These are phyloP conservation scores for Euphorbia peplus DNA, from an alignment of 345 rosid species.

Conservation along the genomic window DNA sequence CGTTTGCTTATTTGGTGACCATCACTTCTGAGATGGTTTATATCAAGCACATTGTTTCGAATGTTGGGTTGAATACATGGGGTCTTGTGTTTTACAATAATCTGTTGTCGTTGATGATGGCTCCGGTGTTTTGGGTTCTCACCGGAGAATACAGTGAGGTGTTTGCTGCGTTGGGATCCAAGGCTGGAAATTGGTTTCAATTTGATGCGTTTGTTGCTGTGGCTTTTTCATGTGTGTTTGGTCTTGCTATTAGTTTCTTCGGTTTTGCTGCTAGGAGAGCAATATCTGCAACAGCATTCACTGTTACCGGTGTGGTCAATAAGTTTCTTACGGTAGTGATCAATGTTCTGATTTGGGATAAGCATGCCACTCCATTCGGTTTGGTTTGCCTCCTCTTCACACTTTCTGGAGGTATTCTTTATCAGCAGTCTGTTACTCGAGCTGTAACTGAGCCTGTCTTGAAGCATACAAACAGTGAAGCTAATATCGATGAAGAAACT, in stretches of 20 bases:
- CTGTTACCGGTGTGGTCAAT: constrained; percentile 97
- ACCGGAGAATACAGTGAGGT: constrained; percentile 78
- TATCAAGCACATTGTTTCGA: constrained; percentile 92
- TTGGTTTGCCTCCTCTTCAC: constrained; percentile 85
- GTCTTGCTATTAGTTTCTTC: constrained; percentile 88
- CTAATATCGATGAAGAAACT: constrained; percentile 32
- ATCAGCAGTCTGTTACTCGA: constrained; percentile 89
- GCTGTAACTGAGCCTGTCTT: constrained; percentile 36
- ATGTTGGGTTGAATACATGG: constrained; percentile 94
- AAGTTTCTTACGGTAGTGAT: constrained; percentile 93
- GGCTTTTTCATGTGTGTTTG: constrained; percentile 83
- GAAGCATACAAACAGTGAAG: constrained; percentile 32
- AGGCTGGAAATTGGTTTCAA: constrained; percentile 54
- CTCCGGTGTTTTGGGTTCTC: constrained; percentile 86
- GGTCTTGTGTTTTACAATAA: constrained; percentile 91
- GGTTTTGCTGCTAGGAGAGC: constrained; percentile 95
- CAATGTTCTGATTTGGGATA: constrained; percentile 95
- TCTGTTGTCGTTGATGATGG: constrained; percentile 77
- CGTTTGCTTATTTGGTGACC: constrained; percentile 79
- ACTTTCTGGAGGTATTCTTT: constrained; percentile 78
- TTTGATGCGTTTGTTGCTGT: constrained; percentile 60
- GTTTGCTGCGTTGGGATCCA: constrained; percentile 52
- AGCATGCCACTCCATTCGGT: constrained; percentile 89
- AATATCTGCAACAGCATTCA: constrained; percentile 90
- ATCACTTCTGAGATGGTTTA: constrained; percentile 97